Evolutionary conservation across 768 basidiomycete genomes (phyloP).

Genomic region (Gymnopilus dilepis): DNA sequence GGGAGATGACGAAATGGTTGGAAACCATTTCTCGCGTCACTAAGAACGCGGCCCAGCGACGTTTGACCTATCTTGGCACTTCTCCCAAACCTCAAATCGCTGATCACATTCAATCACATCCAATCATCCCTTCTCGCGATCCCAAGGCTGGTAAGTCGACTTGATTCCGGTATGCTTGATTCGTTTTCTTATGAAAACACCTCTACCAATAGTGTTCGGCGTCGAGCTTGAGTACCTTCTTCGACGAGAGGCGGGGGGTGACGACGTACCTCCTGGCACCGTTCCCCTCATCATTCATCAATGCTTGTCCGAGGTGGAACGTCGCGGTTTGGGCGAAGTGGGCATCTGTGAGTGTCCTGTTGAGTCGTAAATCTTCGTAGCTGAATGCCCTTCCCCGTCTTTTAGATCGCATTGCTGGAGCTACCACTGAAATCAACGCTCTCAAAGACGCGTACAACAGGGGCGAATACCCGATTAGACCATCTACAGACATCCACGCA

Average conservation of each 20-base stretch:
- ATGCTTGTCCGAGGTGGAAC: slow-evolving; percentile 74
- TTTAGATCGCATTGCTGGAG: slow-evolving; percentile 84
- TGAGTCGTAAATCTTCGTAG: neutral
- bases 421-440: slow-evolving; percentile 67
- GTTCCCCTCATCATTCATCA: slow-evolving; percentile 70
- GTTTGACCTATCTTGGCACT: slow-evolving; percentile 80
- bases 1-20: slow-evolving; percentile 81
- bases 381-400: neutral
- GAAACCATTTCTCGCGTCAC: slow-evolving; percentile 74
- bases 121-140: slow-evolving; percentile 65
- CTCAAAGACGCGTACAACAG: slow-evolving; percentile 79
- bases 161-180: neutral
- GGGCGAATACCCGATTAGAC: slow-evolving; percentile 66
- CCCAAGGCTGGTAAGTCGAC: slow-evolving; percentile 71
- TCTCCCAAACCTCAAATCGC: slow-evolving; percentile 74
- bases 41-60: slow-evolving; percentile 74
- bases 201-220: slow-evolving; percentile 61
- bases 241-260: slow-evolving; percentile 62
- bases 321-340: slow-evolving; percentile 77
- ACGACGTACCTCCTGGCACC: slow-evolving; percentile 55
- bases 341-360: slow-evolving; percentile 71
- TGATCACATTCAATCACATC: slow-evolving; percentile 72
- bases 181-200: slow-evolving; percentile 9
- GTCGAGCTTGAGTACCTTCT: slow-evolving; percentile 76
- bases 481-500: slow-evolving; percentile 76